Evolutionary conservation across 352 stramenopile species (phyloP).

Genomic region (Phytophthora kernoviae): DNA sequence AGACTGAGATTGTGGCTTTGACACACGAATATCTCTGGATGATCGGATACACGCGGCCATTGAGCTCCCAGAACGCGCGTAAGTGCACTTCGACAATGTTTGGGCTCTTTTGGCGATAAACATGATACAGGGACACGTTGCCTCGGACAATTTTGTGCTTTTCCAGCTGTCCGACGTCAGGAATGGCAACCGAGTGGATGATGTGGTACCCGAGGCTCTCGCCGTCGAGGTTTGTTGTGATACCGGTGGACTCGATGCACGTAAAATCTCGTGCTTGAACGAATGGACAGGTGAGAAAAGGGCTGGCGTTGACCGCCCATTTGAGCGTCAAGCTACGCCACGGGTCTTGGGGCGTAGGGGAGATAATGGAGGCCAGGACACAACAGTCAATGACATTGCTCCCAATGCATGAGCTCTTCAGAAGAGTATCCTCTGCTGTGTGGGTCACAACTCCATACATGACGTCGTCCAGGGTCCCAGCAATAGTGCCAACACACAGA

Average conservation of each 20-base stretch:
- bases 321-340: conserved; percentile 38
- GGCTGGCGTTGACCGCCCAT: conserved; percentile 31
- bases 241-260: conserved; percentile 44
- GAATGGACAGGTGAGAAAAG: conserved; percentile 29
- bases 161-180: conserved; percentile 19
- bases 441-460: conserved; percentile 38
- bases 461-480: conserved; percentile 33
- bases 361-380: conserved; percentile 25
- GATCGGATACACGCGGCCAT: conserved; percentile 15
- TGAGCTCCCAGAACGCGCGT: conserved; percentile 29
- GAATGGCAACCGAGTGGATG: conserved; percentile 36
- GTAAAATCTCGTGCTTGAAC: conserved; percentile 43
- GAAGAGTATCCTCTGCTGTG: conserved; percentile 26
- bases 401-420: conserved; percentile 35
- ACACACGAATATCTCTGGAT: conserved; percentile 12
- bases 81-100: conserved; percentile 45
- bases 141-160: conserved; percentile 29
- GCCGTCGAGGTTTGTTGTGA: conserved; percentile 26
- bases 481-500: conserved; percentile 34
- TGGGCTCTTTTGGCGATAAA: conserved; percentile 33
- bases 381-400: conserved; percentile 37
- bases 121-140: conserved; percentile 38
- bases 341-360: conserved; percentile 24
- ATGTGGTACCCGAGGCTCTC: conserved; percentile 45
- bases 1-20: conserved; percentile 21